A percentile compares a stretch with the other conserved stretches of the same genome.
Conservation (phyloP, 2,329 filamentous ascomycete genomes). For the Cladosporium halotolerans region DNA sequence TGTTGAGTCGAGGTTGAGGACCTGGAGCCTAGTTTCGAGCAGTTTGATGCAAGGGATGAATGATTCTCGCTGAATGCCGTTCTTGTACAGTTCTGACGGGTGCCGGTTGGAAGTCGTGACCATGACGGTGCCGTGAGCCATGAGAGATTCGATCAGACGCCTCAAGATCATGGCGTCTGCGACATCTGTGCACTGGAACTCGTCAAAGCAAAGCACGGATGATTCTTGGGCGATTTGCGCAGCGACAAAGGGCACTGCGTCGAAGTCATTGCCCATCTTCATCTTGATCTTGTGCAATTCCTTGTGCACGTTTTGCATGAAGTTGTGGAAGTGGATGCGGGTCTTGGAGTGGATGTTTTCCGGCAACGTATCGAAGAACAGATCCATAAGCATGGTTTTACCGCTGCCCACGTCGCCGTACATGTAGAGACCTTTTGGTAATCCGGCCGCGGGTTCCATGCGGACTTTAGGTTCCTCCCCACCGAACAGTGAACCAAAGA, state of each 20-base stretch:
- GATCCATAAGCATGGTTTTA: conserved; percentile 99
- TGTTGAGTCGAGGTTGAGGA: conserved; percentile 89
- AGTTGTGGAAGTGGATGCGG: conserved; percentile 97
- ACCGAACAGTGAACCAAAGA: conserved; percentile 58
- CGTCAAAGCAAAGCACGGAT: conserved; percentile 91
- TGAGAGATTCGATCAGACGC: conserved; percentile 76
- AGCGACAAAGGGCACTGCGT: conserved; percentile 84
- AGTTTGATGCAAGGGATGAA: conserved; percentile 95
- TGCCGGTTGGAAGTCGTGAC: conserved; percentile 97
- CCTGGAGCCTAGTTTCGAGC: conserved; percentile 73
- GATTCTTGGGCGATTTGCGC: conserved; percentile 84
- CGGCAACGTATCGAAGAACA: conserved; percentile 92
- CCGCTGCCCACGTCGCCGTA: conserved; percentile 95
- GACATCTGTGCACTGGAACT: conserved; percentile 98
- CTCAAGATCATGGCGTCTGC: conserved; percentile 97
- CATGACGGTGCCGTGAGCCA: conserved; percentile 94
- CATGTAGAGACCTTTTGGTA: conserved; percentile 88
- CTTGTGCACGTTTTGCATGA: conserved; percentile 97
- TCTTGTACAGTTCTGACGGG: conserved; percentile 93
- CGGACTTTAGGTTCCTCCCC: conserved; percentile 30
- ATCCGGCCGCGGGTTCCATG: conserved; percentile 57
- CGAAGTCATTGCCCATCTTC: conserved; percentile 79
- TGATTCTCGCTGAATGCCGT: conserved; percentile 90
- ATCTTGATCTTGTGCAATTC: conserved; percentile 86
- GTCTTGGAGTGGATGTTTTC: conserved; percentile 73